Percentiles rank a stretch among this genome's conserved stretches.
phyloP scores from a whole-genome alignment of 2,329 filamentous ascomycete species.

The Pseudopyricularia javanii region DNA sequence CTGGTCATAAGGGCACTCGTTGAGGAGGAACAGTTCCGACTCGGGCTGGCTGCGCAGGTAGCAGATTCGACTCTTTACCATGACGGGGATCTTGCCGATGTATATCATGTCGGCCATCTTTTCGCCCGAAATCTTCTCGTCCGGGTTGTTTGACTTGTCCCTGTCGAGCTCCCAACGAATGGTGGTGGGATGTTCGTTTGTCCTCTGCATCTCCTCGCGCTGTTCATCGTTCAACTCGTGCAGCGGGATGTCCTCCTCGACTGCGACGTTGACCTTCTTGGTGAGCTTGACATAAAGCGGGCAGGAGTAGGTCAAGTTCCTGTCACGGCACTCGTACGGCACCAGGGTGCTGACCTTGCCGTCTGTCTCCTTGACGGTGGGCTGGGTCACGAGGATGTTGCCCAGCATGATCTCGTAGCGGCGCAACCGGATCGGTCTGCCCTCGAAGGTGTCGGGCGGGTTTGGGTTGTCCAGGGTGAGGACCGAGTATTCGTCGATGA shows the following conservation, averaged over 20 bases:
- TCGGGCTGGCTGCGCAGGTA: conserved; percentile 75
- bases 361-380: conserved; percentile 86
- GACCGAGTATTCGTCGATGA: conserved; percentile 84
- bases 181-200: conserved; percentile 44
- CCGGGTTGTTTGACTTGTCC: conserved; percentile 26
- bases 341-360: conserved; percentile 75
- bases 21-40: conserved; percentile 76
- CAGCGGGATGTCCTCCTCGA: conserved; percentile 57
- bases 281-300: conserved; percentile 83
- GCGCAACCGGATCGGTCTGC: conserved; percentile 67
- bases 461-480: conserved; percentile 91
- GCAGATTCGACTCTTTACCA: conserved; percentile 96
- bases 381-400: conserved; percentile 75
- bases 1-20: conserved; percentile 96
- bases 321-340: conserved; percentile 88
- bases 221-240: conserved; percentile 59
- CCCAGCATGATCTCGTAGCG: conserved; percentile 95
- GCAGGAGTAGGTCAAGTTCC: conserved; percentile 90
- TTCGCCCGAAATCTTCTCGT: conserved; percentile 46
- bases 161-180: conserved; percentile 51
- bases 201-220: conserved; percentile 38
- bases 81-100: conserved; percentile 91
- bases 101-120: conserved; percentile 65
- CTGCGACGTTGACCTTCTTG: conserved; percentile 72
- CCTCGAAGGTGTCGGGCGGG: conserved; percentile 59